A percentile compares a stretch with the other conserved stretches of the same genome.
phyloP scores from a whole-genome alignment of 2,329 filamentous ascomycete species.

The Fusarium kyushuense region DNA sequence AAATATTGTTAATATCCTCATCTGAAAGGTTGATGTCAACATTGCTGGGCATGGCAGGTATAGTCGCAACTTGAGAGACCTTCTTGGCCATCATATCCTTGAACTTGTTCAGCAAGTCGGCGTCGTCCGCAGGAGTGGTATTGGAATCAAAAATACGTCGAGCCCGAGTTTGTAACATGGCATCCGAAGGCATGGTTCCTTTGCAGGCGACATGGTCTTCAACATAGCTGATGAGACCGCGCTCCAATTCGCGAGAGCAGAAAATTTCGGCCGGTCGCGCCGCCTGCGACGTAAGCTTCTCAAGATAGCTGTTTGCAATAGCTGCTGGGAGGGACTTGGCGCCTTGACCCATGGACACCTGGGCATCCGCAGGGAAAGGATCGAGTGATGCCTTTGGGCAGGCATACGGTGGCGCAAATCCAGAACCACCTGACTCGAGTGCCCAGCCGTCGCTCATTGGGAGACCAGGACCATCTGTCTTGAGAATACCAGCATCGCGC shows the following conservation, averaged over 20 bases:
- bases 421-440: conserved; percentile 63
- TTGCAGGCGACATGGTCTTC: conserved; percentile 54
- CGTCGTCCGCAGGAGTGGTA: conserved; percentile 67
- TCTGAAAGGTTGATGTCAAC: conserved; percentile 55
- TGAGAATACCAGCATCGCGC: conserved; percentile 65
- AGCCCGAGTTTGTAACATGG: conserved; percentile 60
- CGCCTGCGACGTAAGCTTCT: conserved; percentile 58
- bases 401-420: conserved; percentile 68
- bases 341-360: conserved; percentile 53
- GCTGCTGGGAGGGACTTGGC: conserved; percentile 58
- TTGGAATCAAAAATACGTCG: conserved; percentile 61
- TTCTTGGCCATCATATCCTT: conserved; percentile 58
- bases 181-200: conserved; percentile 62
- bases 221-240: conserved; percentile 64
- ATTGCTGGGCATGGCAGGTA: conserved; percentile 44
- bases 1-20: conserved; percentile 55
- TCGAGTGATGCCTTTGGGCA: conserved; percentile 57
- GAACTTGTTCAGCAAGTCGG: conserved; percentile 65
- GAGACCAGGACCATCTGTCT: conserved; percentile 64
- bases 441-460: conserved; percentile 59
- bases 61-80: conserved; percentile 27
- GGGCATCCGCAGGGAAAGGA: conserved; percentile 51
- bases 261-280: conserved; percentile 65
- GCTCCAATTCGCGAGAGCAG: conserved; percentile 69
- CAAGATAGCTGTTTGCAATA: conserved; percentile 63